Conservation (phyloP, 23 red algal genomes). For the Pyropia haitanensis region DNA sequence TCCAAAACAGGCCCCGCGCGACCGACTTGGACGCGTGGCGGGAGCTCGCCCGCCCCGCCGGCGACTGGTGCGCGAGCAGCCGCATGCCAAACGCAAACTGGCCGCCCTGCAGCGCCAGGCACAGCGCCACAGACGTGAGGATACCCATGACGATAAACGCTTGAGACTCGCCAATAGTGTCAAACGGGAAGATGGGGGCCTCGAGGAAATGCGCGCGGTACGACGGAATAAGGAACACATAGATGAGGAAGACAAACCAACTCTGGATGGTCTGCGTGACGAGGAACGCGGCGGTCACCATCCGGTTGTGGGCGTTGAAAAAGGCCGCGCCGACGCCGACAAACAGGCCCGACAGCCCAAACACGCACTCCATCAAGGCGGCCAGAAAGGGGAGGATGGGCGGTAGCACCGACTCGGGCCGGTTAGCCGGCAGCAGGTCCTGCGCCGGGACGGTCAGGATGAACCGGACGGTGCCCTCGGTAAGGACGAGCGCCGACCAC, state of each 20-base stretch:
- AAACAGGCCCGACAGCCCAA: slow-evolving; percentile 31
- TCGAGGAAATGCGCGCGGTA: slow-evolving; percentile 1
- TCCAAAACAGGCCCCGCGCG: slow-evolving; percentile 46
- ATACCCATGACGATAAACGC: slow-evolving; percentile 31
- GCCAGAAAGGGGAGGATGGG: slow-evolving; percentile 16
- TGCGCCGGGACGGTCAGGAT: slow-evolving; percentile 9
- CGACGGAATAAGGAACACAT: slow-evolving; percentile 22
- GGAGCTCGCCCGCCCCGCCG: slow-evolving; percentile 10
- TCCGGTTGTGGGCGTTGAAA: slow-evolving; percentile 18
- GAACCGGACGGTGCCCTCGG: slow-evolving; percentile 35
- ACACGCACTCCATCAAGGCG: slow-evolving; percentile 26
- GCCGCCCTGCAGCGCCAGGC: slow-evolving; percentile 47
- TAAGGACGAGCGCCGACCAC: slow-evolving; percentile 43
- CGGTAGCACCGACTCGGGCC: neutral
- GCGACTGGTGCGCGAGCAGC: slow-evolving; percentile 2
- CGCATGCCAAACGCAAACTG: slow-evolving; percentile 49
- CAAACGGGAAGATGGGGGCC: slow-evolving; percentile 6
- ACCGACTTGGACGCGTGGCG: slow-evolving; percentile 8
- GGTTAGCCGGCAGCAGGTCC: neutral
- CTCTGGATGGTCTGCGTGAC: slow-evolving; percentile 17
- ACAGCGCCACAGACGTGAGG: slow-evolving; percentile 42
- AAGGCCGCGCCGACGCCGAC: slow-evolving; percentile 17
- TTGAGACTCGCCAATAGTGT: neutral
- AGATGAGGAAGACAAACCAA: slow-evolving; percentile 38
- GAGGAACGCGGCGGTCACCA: slow-evolving; percentile 9